Evolutionary conservation across 441 rosid genomes (phyloP).

Genomic region (Erodium texanum): DNA sequence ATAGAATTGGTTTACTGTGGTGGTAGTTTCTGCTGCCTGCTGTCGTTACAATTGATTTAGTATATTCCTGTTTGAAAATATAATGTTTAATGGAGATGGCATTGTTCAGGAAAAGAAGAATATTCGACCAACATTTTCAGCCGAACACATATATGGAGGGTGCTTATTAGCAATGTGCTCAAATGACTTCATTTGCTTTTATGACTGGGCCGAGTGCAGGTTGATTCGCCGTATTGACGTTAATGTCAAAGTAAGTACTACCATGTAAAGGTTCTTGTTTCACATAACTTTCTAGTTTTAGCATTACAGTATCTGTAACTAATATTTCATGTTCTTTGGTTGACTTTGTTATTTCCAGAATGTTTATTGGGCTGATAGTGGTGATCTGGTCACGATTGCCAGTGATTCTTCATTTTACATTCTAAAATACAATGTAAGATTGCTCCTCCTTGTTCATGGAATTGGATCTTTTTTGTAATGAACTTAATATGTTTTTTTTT

Average conservation of each 20-base stretch:
- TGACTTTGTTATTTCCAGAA: constrained; percentile 42
- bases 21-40: constrained; percentile 2
- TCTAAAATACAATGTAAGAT: constrained; percentile 78
- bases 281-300: constrained; percentile 11
- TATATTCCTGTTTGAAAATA: background rate
- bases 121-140: constrained; percentile 83
- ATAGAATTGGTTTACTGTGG: background rate
- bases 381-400: constrained; percentile 92
- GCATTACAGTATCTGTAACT: constrained; percentile 10
- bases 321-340: constrained; percentile 17
- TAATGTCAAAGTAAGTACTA: constrained; percentile 68
- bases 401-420: constrained; percentile 95
- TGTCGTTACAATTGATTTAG: background rate
- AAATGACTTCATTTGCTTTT: constrained; percentile 94
- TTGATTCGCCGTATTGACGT: constrained; percentile 94
- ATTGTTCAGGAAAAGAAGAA: constrained; percentile 84
- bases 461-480: constrained; percentile 9
- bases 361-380: constrained; percentile 97
- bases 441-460: constrained; percentile 15
- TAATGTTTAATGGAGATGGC: constrained; percentile 12
- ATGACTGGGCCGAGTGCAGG: constrained; percentile 98
- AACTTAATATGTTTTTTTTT: constrained; percentile 8
- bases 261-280: constrained; percentile 11
- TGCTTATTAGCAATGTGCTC: constrained; percentile 93
- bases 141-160: constrained; percentile 86